A percentile compares a stretch with the other conserved stretches of the same genome.
phyloP scores from a whole-genome alignment of 257 asterid species.

The Solanum appendiculatum region DNA sequence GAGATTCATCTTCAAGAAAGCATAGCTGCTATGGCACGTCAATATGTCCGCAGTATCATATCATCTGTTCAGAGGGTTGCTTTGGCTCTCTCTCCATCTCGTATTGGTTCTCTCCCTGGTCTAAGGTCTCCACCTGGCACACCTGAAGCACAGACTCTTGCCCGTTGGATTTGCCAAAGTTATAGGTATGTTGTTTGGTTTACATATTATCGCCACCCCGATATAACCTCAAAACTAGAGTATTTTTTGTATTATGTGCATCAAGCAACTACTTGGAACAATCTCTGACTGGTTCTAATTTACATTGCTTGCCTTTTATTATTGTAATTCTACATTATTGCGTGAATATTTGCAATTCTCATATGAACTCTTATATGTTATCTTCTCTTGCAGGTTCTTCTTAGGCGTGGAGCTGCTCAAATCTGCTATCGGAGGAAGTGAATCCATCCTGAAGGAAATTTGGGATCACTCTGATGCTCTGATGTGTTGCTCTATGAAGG shows the following conservation, averaged over 20 bases:
- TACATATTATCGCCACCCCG: background rate
- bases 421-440: conserved; percentile 54
- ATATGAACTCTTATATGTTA: background rate
- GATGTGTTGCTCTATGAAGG: conserved; percentile 90
- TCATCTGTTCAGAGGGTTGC: conserved; percentile 97
- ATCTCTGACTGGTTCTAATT: background rate
- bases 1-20: conserved; percentile 83
- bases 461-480: conserved; percentile 96
- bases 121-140: conserved; percentile 64
- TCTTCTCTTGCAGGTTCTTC: conserved; percentile 47
- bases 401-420: conserved; percentile 79
- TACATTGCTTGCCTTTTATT: background rate
- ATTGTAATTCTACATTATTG: background rate
- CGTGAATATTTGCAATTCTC: background rate
- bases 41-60: conserved; percentile 78
- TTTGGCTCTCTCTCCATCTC: conserved; percentile 77
- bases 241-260: background rate
- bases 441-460: conserved; percentile 53
- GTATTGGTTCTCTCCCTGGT: conserved; percentile 35
- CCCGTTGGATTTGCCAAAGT: conserved; percentile 92
- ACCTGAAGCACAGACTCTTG: conserved; percentile 80
- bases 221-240: background rate
- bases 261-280: background rate
- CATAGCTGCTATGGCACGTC: conserved; percentile 86
- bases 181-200: conserved; percentile 43